Percentiles rank a stretch among this genome's conserved stretches.
These are phyloP conservation scores for Eremothecium coryli DNA, from an alignment of 1,139 yeast genomes.

Conservation along the genomic window DNA sequence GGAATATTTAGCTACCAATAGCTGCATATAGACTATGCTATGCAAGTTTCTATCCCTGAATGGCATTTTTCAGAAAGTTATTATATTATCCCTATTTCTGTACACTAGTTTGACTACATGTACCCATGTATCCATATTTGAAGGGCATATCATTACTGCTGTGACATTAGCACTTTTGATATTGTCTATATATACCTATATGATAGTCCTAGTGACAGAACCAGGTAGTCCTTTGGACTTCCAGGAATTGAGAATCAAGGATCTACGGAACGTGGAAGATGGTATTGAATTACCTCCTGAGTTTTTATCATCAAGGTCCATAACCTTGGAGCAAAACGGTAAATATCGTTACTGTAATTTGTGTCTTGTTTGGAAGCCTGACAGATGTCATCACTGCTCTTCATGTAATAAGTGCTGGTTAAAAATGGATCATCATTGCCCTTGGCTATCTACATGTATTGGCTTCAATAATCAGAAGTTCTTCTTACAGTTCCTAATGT, in stretches of 20 bases:
- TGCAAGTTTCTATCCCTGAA: too few species aligned
- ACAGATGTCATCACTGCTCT: constrained; percentile 85
- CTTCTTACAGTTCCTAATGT: constrained; percentile 65
- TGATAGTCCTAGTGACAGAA: constrained; percentile 45
- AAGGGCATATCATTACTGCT: too few species aligned
- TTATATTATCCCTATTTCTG: too few species aligned
- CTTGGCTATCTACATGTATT: constrained; percentile 89
- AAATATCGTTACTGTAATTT: constrained; percentile 55
- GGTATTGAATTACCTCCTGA: constrained; percentile 35
- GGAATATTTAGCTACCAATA: too few species aligned
- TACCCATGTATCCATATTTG: too few species aligned
- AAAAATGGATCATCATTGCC: constrained; percentile 88
- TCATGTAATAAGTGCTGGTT: constrained; percentile 61
- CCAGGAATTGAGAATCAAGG: constrained; percentile 33
- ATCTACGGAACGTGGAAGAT: constrained; percentile 23
- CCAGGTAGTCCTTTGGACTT: constrained; percentile 58
- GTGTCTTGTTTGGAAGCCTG: constrained; percentile 88
- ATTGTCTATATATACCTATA: constrained; percentile 38
- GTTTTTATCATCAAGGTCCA: constrained; percentile 29
- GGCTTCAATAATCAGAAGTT: constrained; percentile 75
- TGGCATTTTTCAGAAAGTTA: too few species aligned
- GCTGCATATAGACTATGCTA: too few species aligned
- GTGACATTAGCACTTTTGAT: constrained; percentile 8
- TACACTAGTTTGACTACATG: too few species aligned
- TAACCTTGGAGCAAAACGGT: constrained; percentile 36